Evolutionary conservation across 805 yeast genomes (phyloP), one percentile per base, ranked within the genome.

Genomic region (Osmozyma mogii): DNA sequence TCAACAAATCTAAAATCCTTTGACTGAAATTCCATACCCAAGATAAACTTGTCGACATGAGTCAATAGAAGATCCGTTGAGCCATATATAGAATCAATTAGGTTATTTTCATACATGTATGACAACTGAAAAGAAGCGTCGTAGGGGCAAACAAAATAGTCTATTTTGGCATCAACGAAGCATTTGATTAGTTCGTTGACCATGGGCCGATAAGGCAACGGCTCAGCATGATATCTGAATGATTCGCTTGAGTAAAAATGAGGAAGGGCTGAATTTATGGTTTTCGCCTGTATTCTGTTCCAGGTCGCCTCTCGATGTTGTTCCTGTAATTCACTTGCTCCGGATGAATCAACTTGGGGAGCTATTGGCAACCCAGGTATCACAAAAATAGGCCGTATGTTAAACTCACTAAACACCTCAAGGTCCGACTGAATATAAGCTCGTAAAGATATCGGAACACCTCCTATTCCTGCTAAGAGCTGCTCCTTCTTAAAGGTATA

Each of bases 81-180:
- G 1, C 95, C 95, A 54, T 76, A 83, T 21, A 88, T 74, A 4
- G 81, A 76, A 51, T 88, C 87, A 29, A 89, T 70, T 26, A 64
- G 56, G 0, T 61, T 65, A 28, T 61, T 62, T 25, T 69, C 69
- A 37, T 68, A 66, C 44, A 89, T 57, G 45, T 84, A 85, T 5
- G 82, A 73, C 44, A 92, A 63, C 54, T 89, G 96, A 23, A 78
- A 70, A 57, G 85, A 76, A 0, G 96, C 75, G 25, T 76, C 67
- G 48, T 76, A 87, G 4, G 97, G 97, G 20, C 95, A 81, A 9
- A 87, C 72, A 33, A 85, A 54, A 48, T 70, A 88, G 35, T 78
- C 80, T 9, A 84, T 56, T 3, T 61, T 68, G 28, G 67, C 61
- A 13, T 66, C 69, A 21, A 67, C 64, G 34, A 89, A 72, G 31